Evolutionary conservation across 1,139 yeast genomes (phyloP).

Genomic region (Taiozyma sp.): DNA sequence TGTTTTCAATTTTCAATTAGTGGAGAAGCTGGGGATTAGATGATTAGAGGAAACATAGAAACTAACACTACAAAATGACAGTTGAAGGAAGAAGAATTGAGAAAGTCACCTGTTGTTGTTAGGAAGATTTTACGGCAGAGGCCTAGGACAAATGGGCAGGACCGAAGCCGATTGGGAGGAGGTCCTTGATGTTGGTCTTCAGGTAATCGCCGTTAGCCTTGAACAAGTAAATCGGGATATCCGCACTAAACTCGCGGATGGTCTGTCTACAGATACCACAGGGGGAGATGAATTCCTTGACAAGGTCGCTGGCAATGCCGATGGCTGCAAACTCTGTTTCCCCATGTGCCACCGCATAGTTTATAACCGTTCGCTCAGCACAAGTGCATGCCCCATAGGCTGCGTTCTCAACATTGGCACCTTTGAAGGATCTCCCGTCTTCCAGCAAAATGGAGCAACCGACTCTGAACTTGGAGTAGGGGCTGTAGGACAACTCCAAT

Average conservation of each 20-base stretch:
- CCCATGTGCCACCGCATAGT: slow-evolving; percentile 55
- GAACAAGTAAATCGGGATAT: slow-evolving; percentile 58
- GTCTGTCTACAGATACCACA: slow-evolving; percentile 95
- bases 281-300: slow-evolving; percentile 58
- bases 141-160: slow-evolving; percentile 52
- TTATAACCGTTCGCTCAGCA: slow-evolving; percentile 82
- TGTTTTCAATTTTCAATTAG: not conserved
- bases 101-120: no score
- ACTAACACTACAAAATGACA: no score
- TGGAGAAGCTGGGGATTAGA: not conserved
- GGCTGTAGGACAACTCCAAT: slow-evolving; percentile 57
- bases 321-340: slow-evolving; percentile 47
- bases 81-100: no score
- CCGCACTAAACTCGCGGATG: slow-evolving; percentile 63
- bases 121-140: no score
- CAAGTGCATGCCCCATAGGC: slow-evolving; percentile 85
- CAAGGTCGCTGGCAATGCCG: slow-evolving; percentile 65
- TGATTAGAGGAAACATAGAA: no score
- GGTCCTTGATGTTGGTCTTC: slow-evolving; percentile 47
- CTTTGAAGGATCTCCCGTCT: slow-evolving; percentile 46
- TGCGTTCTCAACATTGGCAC: slow-evolving; percentile 93
- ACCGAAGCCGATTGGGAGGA: slow-evolving; percentile 83
- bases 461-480: slow-evolving; percentile 83
- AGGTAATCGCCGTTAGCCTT: slow-evolving; percentile 41
- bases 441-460: slow-evolving; percentile 68